A percentile compares a stretch with the other conserved stretches of the same genome.
These are phyloP conservation scores for Nothophoma quercina DNA, from an alignment of 2,329 filamentous ascomycete genomes.

Conservation along the genomic window DNA sequence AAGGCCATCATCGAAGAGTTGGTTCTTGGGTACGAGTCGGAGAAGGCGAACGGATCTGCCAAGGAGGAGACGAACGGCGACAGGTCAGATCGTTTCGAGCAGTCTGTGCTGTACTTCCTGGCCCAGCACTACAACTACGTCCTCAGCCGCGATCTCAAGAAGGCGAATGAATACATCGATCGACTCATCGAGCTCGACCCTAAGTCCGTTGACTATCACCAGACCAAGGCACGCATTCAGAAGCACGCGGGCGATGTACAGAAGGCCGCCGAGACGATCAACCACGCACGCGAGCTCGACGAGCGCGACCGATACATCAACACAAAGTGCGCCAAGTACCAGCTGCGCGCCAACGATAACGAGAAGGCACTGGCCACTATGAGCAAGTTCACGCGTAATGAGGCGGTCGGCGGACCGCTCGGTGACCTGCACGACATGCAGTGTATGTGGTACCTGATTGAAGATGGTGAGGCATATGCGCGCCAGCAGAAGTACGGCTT, in stretches of 20 bases:
- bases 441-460: conserved; percentile 94
- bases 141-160: conserved; percentile 81
- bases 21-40: conserved; percentile 78
- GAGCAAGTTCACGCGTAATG: conserved; percentile 91
- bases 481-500: conserved; percentile 83
- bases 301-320: conserved; percentile 96
- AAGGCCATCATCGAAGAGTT: conserved; percentile 77
- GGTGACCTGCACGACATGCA: conserved; percentile 97
- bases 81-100: conserved; percentile 67
- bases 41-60: conserved; percentile 60
- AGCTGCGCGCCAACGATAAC: conserved; percentile 89
- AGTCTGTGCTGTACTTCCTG: conserved; percentile 88
- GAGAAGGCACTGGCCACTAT: conserved; percentile 86
- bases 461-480: conserved; percentile 89
- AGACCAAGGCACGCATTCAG: conserved; percentile 93
- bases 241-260: conserved; percentile 85
- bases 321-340: conserved; percentile 96
- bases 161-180: conserved; percentile 83
- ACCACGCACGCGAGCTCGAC: conserved; percentile 83
- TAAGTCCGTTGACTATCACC: conserved; percentile 86
- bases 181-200: conserved; percentile 81
- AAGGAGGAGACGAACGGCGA: conserved; percentile 61
- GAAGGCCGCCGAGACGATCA: conserved; percentile 87
- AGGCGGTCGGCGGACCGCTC: conserved; percentile 85
- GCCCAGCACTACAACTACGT: conserved; percentile 97